Evolutionary conservation across 2,329 filamentous ascomycete species (phyloP).

Genomic region (Trichoderma pleuroti): DNA sequence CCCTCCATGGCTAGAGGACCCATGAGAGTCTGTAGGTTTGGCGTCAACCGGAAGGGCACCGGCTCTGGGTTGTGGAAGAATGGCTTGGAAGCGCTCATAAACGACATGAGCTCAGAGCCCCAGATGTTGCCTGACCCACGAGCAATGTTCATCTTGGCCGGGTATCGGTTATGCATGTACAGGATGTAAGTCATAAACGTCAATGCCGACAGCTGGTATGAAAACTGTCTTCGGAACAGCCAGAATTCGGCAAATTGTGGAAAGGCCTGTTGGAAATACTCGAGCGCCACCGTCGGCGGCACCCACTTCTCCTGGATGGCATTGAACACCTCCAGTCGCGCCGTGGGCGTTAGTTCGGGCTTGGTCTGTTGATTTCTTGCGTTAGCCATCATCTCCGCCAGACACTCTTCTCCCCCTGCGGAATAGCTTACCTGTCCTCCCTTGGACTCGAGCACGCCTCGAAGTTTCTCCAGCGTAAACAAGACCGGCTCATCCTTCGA

Average conservation of each 20-base stretch:
- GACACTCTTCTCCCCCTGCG: too few relatives aligned
- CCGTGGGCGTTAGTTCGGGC: conserved; percentile 65
- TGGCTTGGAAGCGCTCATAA: conserved; percentile 78
- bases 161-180: conserved; percentile 94
- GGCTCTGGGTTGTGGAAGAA: conserved; percentile 94
- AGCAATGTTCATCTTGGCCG: conserved; percentile 91
- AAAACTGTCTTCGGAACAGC: conserved; percentile 96
- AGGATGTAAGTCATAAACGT: conserved; percentile 99
- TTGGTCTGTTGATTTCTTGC: conserved; percentile 50
- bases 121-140: conserved; percentile 88
- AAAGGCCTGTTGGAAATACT: conserved; percentile 87
- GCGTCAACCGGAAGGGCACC: conserved; percentile 94
- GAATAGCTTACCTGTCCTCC: conserved; percentile 45
- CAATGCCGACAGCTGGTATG: conserved; percentile 88
- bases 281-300: conserved; percentile 72
- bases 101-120: conserved; percentile 90
- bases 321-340: conserved; percentile 86
- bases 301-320: conserved; percentile 95
- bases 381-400: conserved; percentile 17
- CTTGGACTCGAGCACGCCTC: conserved; percentile 69
- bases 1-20: conserved; percentile 93
- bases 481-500: conserved; percentile 94
- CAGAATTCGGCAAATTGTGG: conserved; percentile 92
- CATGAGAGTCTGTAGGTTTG: conserved; percentile 94
- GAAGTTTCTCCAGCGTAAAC: conserved; percentile 92